These are phyloP conservation scores for Boletus vermiculosoides DNA, from an alignment of 768 basidiomycete genomes.

Conservation along the genomic window DNA sequence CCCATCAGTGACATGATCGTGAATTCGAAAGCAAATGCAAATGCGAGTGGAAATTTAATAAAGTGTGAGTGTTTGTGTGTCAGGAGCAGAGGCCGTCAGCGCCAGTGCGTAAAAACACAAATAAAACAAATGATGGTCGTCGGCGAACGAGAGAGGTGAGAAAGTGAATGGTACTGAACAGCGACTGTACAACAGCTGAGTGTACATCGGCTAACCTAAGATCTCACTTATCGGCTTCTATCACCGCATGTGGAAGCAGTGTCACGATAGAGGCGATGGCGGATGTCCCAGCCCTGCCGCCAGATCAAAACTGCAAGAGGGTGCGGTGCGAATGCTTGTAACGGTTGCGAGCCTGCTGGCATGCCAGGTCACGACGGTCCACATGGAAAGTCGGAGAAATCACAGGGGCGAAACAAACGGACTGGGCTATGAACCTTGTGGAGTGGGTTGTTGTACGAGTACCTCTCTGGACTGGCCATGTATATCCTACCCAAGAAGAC, in stretches of 20 bases:
- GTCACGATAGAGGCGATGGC: slow-evolving; percentile 2
- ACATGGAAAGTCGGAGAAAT: slow-evolving; percentile 4
- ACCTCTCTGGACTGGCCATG: slow-evolving; percentile 64
- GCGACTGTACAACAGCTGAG: slow-evolving; percentile 24
- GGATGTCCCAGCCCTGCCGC: slow-evolving; percentile 4
- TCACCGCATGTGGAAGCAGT: slow-evolving; percentile 9
- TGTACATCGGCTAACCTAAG: slow-evolving; percentile 20
- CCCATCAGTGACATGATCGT: slow-evolving; percentile 22
- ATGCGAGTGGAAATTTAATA: slow-evolving; percentile 17
- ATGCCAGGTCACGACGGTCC: slow-evolving; percentile 8
- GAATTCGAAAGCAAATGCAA: slow-evolving; percentile 21
- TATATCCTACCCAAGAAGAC: slow-evolving; percentile 45
- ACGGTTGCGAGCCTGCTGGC: slow-evolving; percentile 7
- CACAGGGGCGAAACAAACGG: background rate
- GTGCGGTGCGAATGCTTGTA: slow-evolving; percentile 3
- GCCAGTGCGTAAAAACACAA: slow-evolving; percentile 20
- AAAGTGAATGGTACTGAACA: slow-evolving; percentile 19
- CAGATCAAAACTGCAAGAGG: slow-evolving; percentile 13
- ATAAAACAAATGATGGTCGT: slow-evolving; percentile 24
- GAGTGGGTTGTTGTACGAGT: slow-evolving; percentile 70
- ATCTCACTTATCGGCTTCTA: slow-evolving; percentile 15
- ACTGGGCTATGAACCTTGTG: slow-evolving; percentile 54
- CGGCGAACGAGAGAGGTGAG: slow-evolving; percentile 16
- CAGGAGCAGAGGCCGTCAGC: slow-evolving; percentile 12
- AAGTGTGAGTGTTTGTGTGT: slow-evolving; percentile 11